These are phyloP conservation scores for Candida methanosorbosa DNA, from an alignment of 805 yeast genomes.

Conservation along the genomic window DNA sequence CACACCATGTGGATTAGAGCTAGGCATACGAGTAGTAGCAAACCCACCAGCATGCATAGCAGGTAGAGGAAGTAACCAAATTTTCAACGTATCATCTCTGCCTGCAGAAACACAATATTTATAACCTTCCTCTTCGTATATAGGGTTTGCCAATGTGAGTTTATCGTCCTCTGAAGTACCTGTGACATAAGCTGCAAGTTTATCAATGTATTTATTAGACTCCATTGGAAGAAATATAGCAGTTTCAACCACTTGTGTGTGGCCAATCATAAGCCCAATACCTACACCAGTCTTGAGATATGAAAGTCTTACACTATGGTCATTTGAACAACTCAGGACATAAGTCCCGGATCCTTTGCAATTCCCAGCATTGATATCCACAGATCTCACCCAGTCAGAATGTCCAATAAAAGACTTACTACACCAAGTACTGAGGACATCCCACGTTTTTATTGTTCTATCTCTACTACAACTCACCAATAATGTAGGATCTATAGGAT, in stretches of 20 bases:
- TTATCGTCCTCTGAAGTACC: background rate
- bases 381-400: conserved; percentile 77
- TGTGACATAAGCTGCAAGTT: conserved; percentile 18
- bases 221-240: conserved; percentile 54
- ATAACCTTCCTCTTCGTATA: conserved; percentile 38
- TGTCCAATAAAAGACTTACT: conserved; percentile 64
- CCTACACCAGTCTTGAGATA: conserved; percentile 62
- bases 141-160: conserved; percentile 7
- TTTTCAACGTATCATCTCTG: conserved; percentile 62
- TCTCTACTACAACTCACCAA: conserved; percentile 62
- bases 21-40: conserved; percentile 43
- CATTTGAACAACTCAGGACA: conserved; percentile 69
- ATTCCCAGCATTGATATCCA: conserved; percentile 40
- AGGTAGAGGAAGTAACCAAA: conserved; percentile 77
- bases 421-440: conserved; percentile 59
- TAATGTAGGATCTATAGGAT: conserved; percentile 33
- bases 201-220: conserved; percentile 41
- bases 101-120: conserved; percentile 74
- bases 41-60: conserved; percentile 18
- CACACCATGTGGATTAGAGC: conserved; percentile 52
- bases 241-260: conserved; percentile 75
- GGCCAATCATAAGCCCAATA: conserved; percentile 61
- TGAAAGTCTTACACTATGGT: conserved; percentile 62
- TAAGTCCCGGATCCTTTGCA: conserved; percentile 54
- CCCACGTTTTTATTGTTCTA: conserved; percentile 55